Conservation (phyloP, 73 alveolate genomes). For the Paramecium caudatum region DNA sequence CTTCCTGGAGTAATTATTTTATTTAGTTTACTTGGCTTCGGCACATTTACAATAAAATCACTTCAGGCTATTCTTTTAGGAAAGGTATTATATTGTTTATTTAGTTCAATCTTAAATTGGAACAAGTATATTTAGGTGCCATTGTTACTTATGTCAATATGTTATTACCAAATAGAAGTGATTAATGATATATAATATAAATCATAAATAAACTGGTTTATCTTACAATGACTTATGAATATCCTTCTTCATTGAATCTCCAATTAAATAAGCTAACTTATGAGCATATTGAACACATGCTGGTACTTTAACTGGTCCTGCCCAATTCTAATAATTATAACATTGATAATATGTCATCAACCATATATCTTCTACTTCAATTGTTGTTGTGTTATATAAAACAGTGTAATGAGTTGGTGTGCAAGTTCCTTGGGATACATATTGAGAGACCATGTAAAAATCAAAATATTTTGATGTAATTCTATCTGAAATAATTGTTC, state of each 20-base stretch:
- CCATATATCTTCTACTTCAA: slow-evolving; percentile 79
- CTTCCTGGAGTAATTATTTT: not conserved
- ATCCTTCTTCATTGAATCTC: slow-evolving; percentile 71
- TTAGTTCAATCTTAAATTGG: not conserved
- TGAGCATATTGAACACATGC: slow-evolving; percentile 91
- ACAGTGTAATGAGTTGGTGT: slow-evolving; percentile 92
- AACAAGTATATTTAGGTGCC: not conserved
- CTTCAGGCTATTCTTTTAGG: not conserved
- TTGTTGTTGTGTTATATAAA: slow-evolving; percentile 79
- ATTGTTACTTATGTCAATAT: not conserved
- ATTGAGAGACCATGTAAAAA: slow-evolving; percentile 86
- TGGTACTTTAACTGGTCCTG: slow-evolving; percentile 91
- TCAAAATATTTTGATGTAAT: slow-evolving; percentile 81
- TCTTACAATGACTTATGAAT: no score
- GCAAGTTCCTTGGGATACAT: slow-evolving; percentile 85
- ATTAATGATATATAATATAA: not conserved
- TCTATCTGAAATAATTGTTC: slow-evolving; percentile 86
- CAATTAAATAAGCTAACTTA: slow-evolving; percentile 82
- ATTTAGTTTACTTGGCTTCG: not conserved
- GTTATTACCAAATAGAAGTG: not conserved
- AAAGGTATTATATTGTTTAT: not conserved
- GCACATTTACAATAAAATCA: slow-evolving; percentile 32
- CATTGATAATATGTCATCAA: slow-evolving; percentile 89
- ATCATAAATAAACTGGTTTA: no score
- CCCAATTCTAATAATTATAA: slow-evolving; percentile 88